These are phyloP conservation scores for Incumbomyces lentus DNA, from an alignment of 2,329 filamentous ascomycete genomes.

Conservation along the genomic window DNA sequence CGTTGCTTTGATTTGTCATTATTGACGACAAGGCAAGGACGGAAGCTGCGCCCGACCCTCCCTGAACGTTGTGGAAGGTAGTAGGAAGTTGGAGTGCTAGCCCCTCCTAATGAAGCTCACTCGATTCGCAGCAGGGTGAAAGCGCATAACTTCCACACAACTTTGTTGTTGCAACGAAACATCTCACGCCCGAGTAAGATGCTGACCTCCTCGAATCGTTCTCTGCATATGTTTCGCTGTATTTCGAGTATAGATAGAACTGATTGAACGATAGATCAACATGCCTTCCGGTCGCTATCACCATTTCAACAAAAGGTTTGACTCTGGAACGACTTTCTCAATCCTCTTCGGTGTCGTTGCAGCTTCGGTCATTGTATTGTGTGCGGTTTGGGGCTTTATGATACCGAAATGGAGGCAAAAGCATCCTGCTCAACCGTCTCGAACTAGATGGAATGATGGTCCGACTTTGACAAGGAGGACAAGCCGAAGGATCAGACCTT, in stretches of 20 bases:
- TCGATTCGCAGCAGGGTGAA: too few relatives aligned
- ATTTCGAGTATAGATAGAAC: not conserved
- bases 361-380: constrained; percentile 10
- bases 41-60: too few relatives aligned
- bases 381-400: constrained; percentile 14
- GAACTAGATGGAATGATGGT: constrained; percentile 5
- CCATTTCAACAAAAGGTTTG: not conserved
- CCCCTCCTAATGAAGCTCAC: too few relatives aligned
- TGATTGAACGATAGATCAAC: not conserved
- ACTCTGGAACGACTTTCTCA: constrained; percentile 1
- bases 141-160: too few relatives aligned
- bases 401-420: constrained; percentile 14
- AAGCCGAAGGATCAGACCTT: constrained; percentile 2
- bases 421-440: not conserved
- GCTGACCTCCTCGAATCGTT: too few relatives aligned
- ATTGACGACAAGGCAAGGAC: too few relatives aligned
- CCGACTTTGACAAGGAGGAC: constrained; percentile 1
- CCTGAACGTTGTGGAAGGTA: too few relatives aligned
- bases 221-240: too few relatives aligned
- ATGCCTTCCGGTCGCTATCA: not conserved
- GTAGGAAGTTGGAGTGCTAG: too few relatives aligned
- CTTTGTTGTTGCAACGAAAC: too few relatives aligned
- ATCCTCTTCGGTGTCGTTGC: constrained; percentile 13
- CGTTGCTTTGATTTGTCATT: too few relatives aligned
- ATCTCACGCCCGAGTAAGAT: too few relatives aligned